Percentiles rank a stretch among this genome's conserved stretches.
These are phyloP conservation scores for Glycine latifolia DNA, from an alignment of 306 rosid genomes.

Conservation along the genomic window DNA sequence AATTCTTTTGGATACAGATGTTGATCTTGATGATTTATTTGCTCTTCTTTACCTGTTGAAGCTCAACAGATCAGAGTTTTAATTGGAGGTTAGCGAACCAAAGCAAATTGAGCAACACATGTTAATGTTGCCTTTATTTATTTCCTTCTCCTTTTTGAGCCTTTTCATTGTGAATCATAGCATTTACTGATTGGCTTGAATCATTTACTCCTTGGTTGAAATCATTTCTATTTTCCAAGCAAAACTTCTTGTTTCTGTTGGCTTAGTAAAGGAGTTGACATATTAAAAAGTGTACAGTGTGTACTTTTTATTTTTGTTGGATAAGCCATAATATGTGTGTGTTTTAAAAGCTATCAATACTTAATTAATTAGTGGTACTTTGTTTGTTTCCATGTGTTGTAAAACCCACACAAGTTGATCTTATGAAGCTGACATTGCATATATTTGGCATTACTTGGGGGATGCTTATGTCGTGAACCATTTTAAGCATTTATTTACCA, in stretches of 20 bases:
- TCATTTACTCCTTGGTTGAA: background rate
- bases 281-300: constrained; percentile 22
- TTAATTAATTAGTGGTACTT: background rate
- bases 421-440: constrained; percentile 22
- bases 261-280: constrained; percentile 30
- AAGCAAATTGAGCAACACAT: constrained; percentile 1
- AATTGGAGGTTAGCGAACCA: constrained; percentile 66
- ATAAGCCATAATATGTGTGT: background rate
- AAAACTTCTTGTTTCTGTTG: constrained; percentile 11
- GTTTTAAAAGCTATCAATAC: too few relatives aligned
- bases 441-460: constrained; percentile 1
- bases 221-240: background rate
- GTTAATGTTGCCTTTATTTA: too few relatives aligned
- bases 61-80: constrained; percentile 85
- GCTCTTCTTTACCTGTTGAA: constrained; percentile 86
- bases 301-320: background rate
- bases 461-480: constrained; percentile 17
- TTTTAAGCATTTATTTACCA: constrained; percentile 28
- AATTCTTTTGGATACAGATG: constrained; percentile 88
- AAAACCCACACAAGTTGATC: constrained; percentile 19
- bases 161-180: constrained; percentile 20
- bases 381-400: constrained; percentile 30
- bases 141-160: background rate
- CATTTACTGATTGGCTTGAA: background rate
- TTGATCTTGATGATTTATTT: constrained; percentile 87